phyloP scores from a whole-genome alignment of 257 asterid genomes.

The Anisodus acutangulus region DNA sequence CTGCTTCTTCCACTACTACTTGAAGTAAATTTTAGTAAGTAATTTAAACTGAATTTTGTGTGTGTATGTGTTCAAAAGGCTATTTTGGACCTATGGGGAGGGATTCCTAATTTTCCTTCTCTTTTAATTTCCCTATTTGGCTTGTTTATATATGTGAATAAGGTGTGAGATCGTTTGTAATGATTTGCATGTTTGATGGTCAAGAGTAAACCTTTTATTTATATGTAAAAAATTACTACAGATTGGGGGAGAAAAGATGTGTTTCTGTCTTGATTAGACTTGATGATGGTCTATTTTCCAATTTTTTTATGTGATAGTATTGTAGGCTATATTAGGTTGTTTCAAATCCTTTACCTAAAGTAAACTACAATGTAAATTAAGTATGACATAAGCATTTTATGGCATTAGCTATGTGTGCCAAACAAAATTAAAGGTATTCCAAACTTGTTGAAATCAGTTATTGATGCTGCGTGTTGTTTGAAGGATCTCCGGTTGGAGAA shows the following conservation, averaged over 20 bases:
- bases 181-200: slow-evolving; percentile 7
- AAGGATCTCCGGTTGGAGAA: background rate
- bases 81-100: background rate
- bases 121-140: slow-evolving; percentile 13
- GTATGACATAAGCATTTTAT: slow-evolving; percentile 2
- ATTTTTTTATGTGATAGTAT: background rate
- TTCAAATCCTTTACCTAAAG: background rate
- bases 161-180: slow-evolving; percentile 21
- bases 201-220: background rate
- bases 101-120: slow-evolving; percentile 6
- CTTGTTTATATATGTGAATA: slow-evolving; percentile 24
- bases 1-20: slow-evolving; percentile 20
- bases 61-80: background rate
- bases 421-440: background rate
- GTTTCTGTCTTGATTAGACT: slow-evolving; percentile 24
- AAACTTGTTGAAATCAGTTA: background rate
- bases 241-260: slow-evolving; percentile 19
- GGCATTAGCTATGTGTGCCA: background rate
- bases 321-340: background rate
- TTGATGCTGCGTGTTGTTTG: background rate
- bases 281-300: slow-evolving; percentile 22
- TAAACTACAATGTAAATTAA: background rate
- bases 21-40: slow-evolving; percentile 24
- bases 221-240: background rate
- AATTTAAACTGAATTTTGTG: background rate